A percentile compares a stretch with the other conserved stretches of the same genome.
Conservation (phyloP, 2,329 filamentous ascomycete genomes). For the Clarireedia homoeocarpa region DNA sequence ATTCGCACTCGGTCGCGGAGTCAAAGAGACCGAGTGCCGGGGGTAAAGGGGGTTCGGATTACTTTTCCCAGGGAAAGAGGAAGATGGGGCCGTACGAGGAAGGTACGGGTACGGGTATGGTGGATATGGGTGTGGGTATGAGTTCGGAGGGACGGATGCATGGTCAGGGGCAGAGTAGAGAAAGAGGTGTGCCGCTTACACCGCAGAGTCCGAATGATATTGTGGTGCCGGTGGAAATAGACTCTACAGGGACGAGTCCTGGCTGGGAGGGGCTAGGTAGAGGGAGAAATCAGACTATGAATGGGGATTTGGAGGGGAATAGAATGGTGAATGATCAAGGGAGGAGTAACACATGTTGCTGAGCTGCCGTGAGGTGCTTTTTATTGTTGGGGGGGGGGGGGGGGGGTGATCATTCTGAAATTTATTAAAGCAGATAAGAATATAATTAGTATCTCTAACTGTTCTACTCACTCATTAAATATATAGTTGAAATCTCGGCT, state of each 20-base stretch:
- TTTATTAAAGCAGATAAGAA: too few species aligned
- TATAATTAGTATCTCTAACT: too few species aligned
- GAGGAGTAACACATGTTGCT: too few species aligned
- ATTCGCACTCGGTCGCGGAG: not conserved
- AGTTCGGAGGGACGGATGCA: too few species aligned
- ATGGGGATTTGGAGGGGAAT: too few species aligned
- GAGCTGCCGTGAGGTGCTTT: too few species aligned
- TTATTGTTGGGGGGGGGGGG: too few species aligned
- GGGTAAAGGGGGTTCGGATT: slow-evolving; percentile 16
- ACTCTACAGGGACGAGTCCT: slow-evolving; percentile 24
- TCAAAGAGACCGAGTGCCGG: slow-evolving; percentile 5
- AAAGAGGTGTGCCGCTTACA: slow-evolving; percentile 33
- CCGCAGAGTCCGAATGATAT: slow-evolving; percentile 45
- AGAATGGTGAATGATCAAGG: too few species aligned
- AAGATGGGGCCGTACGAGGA: slow-evolving; percentile 35
- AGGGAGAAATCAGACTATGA: not conserved
- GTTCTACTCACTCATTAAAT: too few species aligned
- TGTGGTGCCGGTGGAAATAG: slow-evolving; percentile 46
- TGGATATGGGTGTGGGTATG: too few species aligned
- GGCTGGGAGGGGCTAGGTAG: not conserved
- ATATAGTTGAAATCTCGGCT: too few species aligned
- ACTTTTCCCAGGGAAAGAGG: slow-evolving; percentile 23
- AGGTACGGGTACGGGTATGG: slow-evolving; percentile 22
- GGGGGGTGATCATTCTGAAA: too few species aligned
- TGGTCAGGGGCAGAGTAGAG: slow-evolving; percentile 19